A percentile compares a stretch with the other conserved stretches of the same genome.
These are phyloP conservation scores for Achaetomium macrosporum DNA, from an alignment of 2,329 filamentous ascomycete species.

Conservation along the genomic window DNA sequence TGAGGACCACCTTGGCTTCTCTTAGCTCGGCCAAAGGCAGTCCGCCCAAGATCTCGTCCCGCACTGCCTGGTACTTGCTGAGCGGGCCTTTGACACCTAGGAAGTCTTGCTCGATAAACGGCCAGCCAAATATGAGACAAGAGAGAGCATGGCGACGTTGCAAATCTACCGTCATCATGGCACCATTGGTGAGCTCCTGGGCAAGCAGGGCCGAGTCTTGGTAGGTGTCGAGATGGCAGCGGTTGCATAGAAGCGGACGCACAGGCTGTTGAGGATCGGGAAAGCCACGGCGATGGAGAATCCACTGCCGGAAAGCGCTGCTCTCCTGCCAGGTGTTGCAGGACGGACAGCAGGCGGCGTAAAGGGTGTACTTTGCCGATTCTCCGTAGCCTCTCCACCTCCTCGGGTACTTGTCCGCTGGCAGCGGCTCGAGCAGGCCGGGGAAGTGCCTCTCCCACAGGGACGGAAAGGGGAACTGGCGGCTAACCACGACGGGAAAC, in stretches of 20 bases:
- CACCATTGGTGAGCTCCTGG: background rate
- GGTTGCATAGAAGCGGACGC: slow-evolving; percentile 3
- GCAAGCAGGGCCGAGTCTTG: background rate
- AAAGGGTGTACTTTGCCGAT: background rate
- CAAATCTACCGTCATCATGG: background rate
- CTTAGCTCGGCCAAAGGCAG: background rate
- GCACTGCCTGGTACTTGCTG: background rate
- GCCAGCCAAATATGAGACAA: slow-evolving; percentile 5
- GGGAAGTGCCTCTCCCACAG: slow-evolving; percentile 2
- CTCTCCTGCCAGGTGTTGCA: slow-evolving; percentile 10
- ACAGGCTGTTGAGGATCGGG: accelerated
- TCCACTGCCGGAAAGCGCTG: slow-evolving; percentile 2
- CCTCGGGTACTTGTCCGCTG: background rate
- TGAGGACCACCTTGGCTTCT: background rate
- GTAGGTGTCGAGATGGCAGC: background rate
- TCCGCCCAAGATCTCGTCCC: background rate
- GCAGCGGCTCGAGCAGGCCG: slow-evolving; percentile 1
- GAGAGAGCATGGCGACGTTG: accelerated
- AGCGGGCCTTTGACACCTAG: background rate
- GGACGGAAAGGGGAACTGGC: background rate
- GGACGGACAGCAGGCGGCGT: slow-evolving; percentile 5
- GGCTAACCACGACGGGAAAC: slow-evolving; percentile 1
- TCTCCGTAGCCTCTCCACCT: background rate
- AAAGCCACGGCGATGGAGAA: background rate
- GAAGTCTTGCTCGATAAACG: background rate